Evolutionary conservation across 306 rosid genomes (phyloP), one percentile per base, ranked within the genome.

Genomic region (Ochetophila trinervis): DNA sequence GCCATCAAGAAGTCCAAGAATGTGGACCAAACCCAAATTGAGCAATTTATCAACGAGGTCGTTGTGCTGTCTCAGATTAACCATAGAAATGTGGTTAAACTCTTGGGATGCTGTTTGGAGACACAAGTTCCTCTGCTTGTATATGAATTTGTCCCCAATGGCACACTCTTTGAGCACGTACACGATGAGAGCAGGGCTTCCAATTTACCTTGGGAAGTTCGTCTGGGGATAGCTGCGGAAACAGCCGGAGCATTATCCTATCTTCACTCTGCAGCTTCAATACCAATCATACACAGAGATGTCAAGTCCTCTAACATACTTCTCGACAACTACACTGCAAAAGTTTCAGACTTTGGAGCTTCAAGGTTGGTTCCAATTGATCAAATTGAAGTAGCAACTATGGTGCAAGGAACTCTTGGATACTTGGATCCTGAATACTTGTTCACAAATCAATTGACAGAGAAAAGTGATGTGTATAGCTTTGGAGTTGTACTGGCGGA

Each of bases 391-490:
- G 36, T 79, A 14, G 66, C 71, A 1, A 70, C 84, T 13, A 12
- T 70, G 67, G 71, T 79, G 34, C 77, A 74, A 15, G 77, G 80
- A 40, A 79, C 83, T 15, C 58, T 78, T 0, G 72, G 75, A 6
- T 57, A 78, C 22, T 63, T 78, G 23, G 75, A 78, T 42, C 82
- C 75, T 27, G 75, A 72, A 58, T 72, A 78, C 64, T 50, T 78
- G 44, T 74, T 47, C 2, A 72, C 64, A 3, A 71, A 55, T n/a
- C 73, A 76, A 53, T 54, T 76, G 10, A 70, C 76, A 3, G 73
- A 70, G 23, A 72, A 72, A 22, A 78, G 78, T 16, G 74, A 70
- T 44, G 76, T 79, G n/a, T 74, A 74, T 47, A 79, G 79, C 69
- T 74, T 74, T 18, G 79, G 83, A n/a, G 76, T 79, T 54, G 71